phyloP scores from a whole-genome alignment of 176 grass and related monocot genomes.

The Miscanthus lutarioriparius region DNA sequence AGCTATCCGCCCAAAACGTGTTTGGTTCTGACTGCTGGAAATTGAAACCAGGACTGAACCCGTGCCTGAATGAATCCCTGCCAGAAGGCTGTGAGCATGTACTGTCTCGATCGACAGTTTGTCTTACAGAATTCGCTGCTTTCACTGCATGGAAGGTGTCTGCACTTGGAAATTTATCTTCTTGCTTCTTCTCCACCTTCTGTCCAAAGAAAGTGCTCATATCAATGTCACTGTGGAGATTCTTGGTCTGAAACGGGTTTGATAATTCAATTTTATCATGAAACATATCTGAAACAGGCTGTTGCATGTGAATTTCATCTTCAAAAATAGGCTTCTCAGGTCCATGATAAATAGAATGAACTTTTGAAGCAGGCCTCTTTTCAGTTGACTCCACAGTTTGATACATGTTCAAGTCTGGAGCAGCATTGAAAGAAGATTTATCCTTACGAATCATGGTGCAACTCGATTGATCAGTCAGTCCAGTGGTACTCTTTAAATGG shows the following conservation, averaged over 20 bases:
- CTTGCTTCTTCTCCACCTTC: conserved; percentile 41
- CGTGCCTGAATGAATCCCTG: conserved; percentile 42
- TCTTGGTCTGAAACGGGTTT: conserved; percentile 5
- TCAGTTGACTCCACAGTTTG: conserved; percentile 41
- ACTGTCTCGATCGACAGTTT: conserved; percentile 24
- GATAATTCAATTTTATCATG: conserved; percentile 28
- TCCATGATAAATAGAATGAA: conserved; percentile 36
- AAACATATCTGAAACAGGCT: conserved; percentile 44
- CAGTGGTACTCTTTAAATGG: conserved; percentile 28
- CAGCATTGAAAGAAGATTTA: conserved; percentile 36
- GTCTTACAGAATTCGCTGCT: conserved; percentile 23
- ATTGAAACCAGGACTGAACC: conserved; percentile 40
- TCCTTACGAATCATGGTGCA: conserved; percentile 20
- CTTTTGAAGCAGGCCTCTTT: conserved; percentile 33
- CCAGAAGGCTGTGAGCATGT: conserved; percentile 24
- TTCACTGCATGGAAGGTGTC: conserved; percentile 30
- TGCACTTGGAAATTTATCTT: conserved; percentile 28
- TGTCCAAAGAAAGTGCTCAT: conserved; percentile 34
- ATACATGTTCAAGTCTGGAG: conserved; percentile 26
- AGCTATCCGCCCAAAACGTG: conserved; percentile 36
- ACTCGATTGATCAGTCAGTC: conserved; percentile 21
- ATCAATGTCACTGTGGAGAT: conserved; percentile 38
- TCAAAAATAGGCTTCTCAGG: conserved; percentile 29
- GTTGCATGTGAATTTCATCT: conserved; percentile 37
- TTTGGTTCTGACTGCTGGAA: conserved; percentile 31